Evolutionary conservation across 2,329 filamentous ascomycete genomes (phyloP).

Genomic region (Verticillium tricorpus): DNA sequence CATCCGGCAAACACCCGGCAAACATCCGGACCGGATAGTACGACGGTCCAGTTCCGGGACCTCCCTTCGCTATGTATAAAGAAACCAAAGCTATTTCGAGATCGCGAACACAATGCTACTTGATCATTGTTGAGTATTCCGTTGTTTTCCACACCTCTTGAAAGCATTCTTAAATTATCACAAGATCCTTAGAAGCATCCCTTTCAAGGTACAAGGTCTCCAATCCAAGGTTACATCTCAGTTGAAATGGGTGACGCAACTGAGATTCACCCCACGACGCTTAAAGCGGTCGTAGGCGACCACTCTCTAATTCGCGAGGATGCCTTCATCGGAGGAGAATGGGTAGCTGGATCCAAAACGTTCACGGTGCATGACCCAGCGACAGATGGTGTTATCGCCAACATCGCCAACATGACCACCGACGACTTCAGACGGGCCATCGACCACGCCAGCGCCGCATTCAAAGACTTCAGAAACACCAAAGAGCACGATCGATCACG

Average conservation of each 20-base stretch:
- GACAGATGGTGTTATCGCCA: background rate
- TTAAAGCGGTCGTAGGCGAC: background rate
- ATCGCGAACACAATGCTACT: too few relatives aligned
- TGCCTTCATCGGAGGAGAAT: constrained; percentile 7
- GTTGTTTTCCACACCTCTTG: too few relatives aligned
- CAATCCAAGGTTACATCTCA: background rate
- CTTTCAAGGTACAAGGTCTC: background rate
- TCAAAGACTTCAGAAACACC: background rate
- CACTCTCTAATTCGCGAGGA: background rate
- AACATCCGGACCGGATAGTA: background rate
- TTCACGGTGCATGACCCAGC: constrained; percentile 4
- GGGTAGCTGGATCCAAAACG: background rate
- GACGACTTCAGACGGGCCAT: background rate
- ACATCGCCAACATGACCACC: background rate
- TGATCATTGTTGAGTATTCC: too few relatives aligned
- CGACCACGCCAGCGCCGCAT: background rate
- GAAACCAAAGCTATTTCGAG: too few relatives aligned
- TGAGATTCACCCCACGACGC: background rate
- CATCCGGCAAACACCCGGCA: background rate
- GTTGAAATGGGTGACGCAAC: background rate
- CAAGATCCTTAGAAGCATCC: too few relatives aligned
- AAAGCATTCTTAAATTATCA: too few relatives aligned
- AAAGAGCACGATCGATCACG: constrained; percentile 2
- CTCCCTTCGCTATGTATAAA: background rate
- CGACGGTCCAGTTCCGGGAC: background rate